These are phyloP conservation scores for Skeletonema tropicum DNA, from an alignment of 108 stramenopile species.

Conservation along the genomic window DNA sequence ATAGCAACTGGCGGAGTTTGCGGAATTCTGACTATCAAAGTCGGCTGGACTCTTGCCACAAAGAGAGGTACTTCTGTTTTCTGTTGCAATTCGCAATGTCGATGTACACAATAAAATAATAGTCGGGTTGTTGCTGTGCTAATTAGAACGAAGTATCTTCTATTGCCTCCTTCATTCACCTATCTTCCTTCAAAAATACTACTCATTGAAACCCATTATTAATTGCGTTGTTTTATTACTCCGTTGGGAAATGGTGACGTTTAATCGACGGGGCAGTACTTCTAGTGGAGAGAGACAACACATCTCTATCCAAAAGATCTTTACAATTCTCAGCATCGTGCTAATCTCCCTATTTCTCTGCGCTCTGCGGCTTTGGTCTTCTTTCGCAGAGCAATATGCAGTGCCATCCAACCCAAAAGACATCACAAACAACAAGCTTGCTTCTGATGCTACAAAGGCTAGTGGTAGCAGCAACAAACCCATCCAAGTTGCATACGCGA, in stretches of 20 bases:
- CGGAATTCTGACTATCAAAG: too few species aligned
- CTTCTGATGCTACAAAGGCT: background rate
- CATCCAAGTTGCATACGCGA: constrained; percentile 48
- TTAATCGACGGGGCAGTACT: background rate
- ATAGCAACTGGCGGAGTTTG: too few species aligned
- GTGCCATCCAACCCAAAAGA: background rate
- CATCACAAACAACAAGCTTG: background rate
- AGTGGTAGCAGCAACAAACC: background rate
- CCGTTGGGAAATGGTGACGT: background rate
- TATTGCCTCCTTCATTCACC: too few species aligned
- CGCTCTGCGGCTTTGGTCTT: background rate
- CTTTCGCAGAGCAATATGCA: background rate
- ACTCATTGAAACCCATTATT: too few species aligned
- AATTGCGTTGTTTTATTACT: background rate
- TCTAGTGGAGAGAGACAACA: background rate
- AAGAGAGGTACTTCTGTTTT: too few species aligned
- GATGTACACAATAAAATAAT: too few species aligned
- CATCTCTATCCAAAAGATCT: background rate
- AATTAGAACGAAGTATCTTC: too few species aligned
- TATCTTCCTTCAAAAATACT: too few species aligned
- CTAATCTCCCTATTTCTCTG: background rate
- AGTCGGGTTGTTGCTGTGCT: too few species aligned
- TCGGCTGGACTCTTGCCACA: too few species aligned
- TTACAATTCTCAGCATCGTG: background rate
- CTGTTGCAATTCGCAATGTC: too few species aligned